Conservation (phyloP, 345 rosid genomes). For the Zanthoxylum bungeanum region DNA sequence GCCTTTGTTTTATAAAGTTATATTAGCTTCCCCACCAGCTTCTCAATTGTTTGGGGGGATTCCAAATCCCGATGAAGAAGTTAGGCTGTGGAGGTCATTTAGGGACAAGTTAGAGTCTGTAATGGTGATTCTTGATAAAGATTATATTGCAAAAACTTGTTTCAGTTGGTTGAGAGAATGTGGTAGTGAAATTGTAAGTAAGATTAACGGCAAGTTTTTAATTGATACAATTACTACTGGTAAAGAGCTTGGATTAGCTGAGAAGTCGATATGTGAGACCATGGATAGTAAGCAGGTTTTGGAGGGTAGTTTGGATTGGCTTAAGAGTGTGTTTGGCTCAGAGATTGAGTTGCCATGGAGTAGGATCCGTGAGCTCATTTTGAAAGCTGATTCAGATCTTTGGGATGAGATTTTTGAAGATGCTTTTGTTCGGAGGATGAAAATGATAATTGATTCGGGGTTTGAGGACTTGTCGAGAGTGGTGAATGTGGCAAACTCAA, state of each 20-base stretch:
- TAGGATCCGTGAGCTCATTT: conserved; percentile 83
- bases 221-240: conserved; percentile 68
- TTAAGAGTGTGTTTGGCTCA: conserved; percentile 85
- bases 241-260: conserved; percentile 73
- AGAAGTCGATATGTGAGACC: conserved; percentile 70
- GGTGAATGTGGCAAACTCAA: conserved; percentile 50
- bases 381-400: conserved; percentile 80
- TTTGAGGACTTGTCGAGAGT: conserved; percentile 59
- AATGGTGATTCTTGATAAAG: conserved; percentile 54
- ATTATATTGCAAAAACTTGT: conserved; percentile 56
- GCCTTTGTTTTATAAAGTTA: conserved; percentile 84
- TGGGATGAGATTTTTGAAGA: conserved; percentile 98
- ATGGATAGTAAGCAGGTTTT: conserved; percentile 85
- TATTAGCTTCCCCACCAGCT: conserved; percentile 85
- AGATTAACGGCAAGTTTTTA: conserved; percentile 64
- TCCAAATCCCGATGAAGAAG: conserved; percentile 90
- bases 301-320: conserved; percentile 94
- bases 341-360: conserved; percentile 98
- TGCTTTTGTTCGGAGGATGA: conserved; percentile 92
- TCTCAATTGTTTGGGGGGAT: conserved; percentile 95
- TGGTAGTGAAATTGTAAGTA: conserved; percentile 51
- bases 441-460: conserved; percentile 56
- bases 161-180: conserved; percentile 77
- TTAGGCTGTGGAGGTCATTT: conserved; percentile 79
- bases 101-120: conserved; percentile 73